A percentile compares a stretch with the other conserved stretches of the same genome.
Evolutionary conservation across 2,329 filamentous ascomycete species (phyloP).

Genomic region (Diaporthe ilicicola): DNA sequence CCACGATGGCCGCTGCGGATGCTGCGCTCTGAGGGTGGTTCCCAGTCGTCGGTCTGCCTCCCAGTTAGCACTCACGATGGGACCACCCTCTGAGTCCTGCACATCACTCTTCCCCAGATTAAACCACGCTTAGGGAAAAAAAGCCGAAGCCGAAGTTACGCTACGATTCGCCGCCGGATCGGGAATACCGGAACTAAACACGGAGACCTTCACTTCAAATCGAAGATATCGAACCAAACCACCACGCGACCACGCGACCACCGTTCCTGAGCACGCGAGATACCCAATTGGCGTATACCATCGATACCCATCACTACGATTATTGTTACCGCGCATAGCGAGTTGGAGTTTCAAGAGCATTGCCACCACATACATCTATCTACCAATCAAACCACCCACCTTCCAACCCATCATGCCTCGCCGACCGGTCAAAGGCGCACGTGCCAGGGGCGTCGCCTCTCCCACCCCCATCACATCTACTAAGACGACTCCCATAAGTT

Average conservation of each 20-base stretch:
- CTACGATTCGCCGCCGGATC: neutral
- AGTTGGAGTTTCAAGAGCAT: neutral
- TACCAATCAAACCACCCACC: constrained; percentile 12
- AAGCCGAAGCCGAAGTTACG: constrained; percentile 1
- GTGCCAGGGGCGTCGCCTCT: constrained; percentile 39
- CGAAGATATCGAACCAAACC: neutral
- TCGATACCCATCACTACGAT: neutral
- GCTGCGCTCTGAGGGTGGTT: constrained; percentile 64
- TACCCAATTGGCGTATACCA: neutral
- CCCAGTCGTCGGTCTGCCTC: constrained; percentile 44
- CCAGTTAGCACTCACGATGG: constrained; percentile 57
- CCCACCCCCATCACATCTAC: constrained; percentile 45
- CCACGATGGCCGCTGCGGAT: constrained; percentile 54
- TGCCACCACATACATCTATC: neutral
- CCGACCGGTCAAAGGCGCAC: constrained; percentile 44
- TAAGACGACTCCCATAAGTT: constrained; percentile 47
- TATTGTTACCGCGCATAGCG: neutral
- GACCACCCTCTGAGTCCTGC: constrained; percentile 61
- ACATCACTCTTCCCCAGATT: constrained; percentile 36
- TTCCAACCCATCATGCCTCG: constrained; percentile 38
- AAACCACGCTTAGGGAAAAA: constrained; percentile 33
- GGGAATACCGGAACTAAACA: neutral
- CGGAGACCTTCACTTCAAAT: constrained; percentile 4
- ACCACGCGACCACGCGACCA: neutral
- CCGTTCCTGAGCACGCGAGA: neutral